Percentiles rank a stretch among this genome's conserved stretches.
These are phyloP conservation scores for Mycena citricolor DNA, from an alignment of 1,284 basidiomycete species.

Conservation along the genomic window DNA sequence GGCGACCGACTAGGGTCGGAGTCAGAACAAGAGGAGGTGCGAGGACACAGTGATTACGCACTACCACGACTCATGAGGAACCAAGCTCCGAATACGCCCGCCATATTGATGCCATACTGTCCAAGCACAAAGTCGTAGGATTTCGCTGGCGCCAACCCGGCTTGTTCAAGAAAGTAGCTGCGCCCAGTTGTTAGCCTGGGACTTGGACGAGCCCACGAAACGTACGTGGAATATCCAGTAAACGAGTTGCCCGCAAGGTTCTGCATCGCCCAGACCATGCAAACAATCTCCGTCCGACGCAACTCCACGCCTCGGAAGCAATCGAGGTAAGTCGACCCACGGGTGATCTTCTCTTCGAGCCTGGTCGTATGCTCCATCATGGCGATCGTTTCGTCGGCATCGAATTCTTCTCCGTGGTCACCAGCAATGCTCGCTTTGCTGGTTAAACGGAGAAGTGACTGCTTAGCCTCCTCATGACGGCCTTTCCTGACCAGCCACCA, in stretches of 20 bases:
- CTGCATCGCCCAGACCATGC: conserved; percentile 25
- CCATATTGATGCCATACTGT: conserved; percentile 23
- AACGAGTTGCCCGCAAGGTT: conserved; percentile 24
- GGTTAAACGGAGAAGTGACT: conserved; percentile 15
- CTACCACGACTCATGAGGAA: conserved; percentile 20
- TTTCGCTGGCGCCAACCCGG: conserved; percentile 18
- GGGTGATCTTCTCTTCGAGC: conserved; percentile 20
- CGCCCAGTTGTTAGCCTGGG: background rate
- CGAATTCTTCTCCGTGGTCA: too few species aligned
- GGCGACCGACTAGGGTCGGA: conserved; percentile 9
- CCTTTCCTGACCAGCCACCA: conserved; percentile 25
- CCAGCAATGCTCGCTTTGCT: conserved; percentile 9
- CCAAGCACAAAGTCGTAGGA: conserved; percentile 24
- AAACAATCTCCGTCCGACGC: conserved; percentile 24
- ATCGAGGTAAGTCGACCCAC: conserved; percentile 23
- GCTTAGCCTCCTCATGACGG: conserved; percentile 12
- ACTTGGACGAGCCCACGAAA: background rate
- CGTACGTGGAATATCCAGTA: conserved; percentile 23
- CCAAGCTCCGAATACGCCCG: conserved; percentile 24
- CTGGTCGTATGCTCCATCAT: conserved; percentile 24
- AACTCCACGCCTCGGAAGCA: conserved; percentile 22
- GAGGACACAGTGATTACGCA: background rate
- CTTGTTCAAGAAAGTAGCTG: conserved; percentile 25
- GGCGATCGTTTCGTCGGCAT: conserved; percentile 22
- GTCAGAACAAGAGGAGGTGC: background rate